Percentiles rank a stretch among this genome's conserved stretches.
These are phyloP conservation scores for Russula earlei DNA, from an alignment of 768 basidiomycete species.

Conservation along the genomic window DNA sequence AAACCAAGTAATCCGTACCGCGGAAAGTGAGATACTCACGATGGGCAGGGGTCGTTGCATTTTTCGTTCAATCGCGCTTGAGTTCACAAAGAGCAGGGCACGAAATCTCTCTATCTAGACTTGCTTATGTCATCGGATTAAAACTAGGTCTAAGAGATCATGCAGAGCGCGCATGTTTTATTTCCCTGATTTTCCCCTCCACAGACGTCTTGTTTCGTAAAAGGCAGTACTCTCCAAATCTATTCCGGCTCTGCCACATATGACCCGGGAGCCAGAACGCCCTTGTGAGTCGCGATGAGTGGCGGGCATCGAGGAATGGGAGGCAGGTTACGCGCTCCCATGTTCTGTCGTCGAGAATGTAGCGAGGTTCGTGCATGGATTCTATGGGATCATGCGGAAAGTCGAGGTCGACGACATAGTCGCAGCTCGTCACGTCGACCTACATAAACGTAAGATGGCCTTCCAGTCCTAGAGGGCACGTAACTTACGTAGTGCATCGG, in stretches of 20 bases:
- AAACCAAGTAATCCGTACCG: background rate
- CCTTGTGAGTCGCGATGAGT: conserved; percentile 65
- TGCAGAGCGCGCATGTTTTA: background rate
- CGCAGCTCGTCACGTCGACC: conserved; percentile 68
- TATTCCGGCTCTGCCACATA: conserved; percentile 58
- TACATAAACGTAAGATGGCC: conserved; percentile 22
- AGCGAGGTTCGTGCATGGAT: conserved; percentile 68
- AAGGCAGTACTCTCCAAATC: conserved; percentile 87
- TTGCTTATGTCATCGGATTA: conserved; percentile 12
- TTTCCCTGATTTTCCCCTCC: conserved; percentile 22
- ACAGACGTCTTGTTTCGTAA: conserved; percentile 49
- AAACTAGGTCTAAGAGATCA: background rate
- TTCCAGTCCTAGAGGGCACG: conserved; percentile 11
- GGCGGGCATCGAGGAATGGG: conserved; percentile 74
- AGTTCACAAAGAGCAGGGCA: background rate
- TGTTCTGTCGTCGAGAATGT: conserved; percentile 47
- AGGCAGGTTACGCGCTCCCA: conserved; percentile 82
- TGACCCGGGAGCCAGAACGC: conserved; percentile 72
- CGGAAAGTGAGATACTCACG: conserved; percentile 10
- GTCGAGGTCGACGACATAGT: conserved; percentile 87
- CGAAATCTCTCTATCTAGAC: background rate
- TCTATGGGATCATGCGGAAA: conserved; percentile 58
- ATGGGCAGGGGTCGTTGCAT: conserved; percentile 63
- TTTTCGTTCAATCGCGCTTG: conserved; percentile 28
- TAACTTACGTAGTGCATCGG: conserved; percentile 62